phyloP scores from a whole-genome alignment of 169 alveolate genomes.

The Toxoplasma gondii region DNA sequence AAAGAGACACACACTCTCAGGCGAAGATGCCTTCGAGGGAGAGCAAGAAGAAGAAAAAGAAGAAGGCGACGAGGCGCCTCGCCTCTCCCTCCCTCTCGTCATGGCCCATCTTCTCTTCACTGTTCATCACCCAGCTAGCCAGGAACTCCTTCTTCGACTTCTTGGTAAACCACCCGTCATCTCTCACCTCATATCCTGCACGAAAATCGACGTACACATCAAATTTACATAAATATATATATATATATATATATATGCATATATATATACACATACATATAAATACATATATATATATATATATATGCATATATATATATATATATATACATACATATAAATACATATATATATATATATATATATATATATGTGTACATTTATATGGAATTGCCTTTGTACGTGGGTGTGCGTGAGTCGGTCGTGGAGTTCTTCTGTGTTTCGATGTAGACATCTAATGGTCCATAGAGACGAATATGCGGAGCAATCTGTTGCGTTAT shows the following conservation, averaged over 20 bases:
- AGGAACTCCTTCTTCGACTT: conserved; percentile 53
- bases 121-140: conserved; percentile 39
- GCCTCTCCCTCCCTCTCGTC: conserved; percentile 37
- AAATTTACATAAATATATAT: background rate
- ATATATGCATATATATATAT: background rate
- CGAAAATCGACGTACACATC: background rate
- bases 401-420: background rate
- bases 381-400: background rate
- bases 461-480: too few species aligned
- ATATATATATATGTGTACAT: background rate
- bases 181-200: background rate
- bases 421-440: background rate
- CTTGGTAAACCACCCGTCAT: background rate
- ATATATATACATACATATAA: conserved; percentile 14
- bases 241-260: background rate
- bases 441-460: too few species aligned
- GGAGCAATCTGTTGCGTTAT: too few species aligned
- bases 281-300: background rate
- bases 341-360: background rate
- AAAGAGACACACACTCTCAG: background rate
- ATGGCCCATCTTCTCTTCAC: conserved; percentile 41
- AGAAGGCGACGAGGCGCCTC: background rate
- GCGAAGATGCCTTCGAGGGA: background rate
- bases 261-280: background rate
- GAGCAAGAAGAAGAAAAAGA: background rate